Conservation (phyloP, 2,329 filamentous ascomycete species). For the Esteya vermicola region DNA sequence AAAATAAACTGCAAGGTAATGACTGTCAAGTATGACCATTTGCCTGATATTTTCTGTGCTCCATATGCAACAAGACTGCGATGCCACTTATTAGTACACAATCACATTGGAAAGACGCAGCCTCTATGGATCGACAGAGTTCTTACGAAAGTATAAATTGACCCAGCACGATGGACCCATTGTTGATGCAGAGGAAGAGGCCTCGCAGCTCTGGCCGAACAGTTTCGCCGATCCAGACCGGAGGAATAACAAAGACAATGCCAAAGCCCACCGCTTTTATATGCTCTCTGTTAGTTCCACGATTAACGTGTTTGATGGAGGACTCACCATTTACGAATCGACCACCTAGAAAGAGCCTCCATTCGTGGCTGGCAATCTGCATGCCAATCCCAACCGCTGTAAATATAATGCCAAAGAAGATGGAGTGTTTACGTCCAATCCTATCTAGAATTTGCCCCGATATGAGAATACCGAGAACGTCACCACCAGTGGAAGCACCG, state of each 20-base stretch:
- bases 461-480: slow-evolving; percentile 5
- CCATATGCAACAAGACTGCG: not conserved
- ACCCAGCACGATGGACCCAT: slow-evolving; percentile 22
- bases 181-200: slow-evolving; percentile 23
- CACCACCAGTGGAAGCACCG: slow-evolving; percentile 6
- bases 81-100: not conserved
- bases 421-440: slow-evolving; percentile 10
- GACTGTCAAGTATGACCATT: slow-evolving; percentile 8
- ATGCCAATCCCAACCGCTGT: slow-evolving; percentile 16
- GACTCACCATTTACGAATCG: slow-evolving; percentile 2
- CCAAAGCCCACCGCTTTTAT: slow-evolving; percentile 18
- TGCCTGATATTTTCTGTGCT: slow-evolving; percentile 3
- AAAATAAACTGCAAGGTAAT: slow-evolving; percentile 6
- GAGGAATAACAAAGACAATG: slow-evolving; percentile 21
- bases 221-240: slow-evolving; percentile 23
- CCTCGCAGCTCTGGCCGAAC: slow-evolving; percentile 21
- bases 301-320: not conserved
- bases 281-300: too few species aligned
- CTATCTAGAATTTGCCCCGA: slow-evolving; percentile 6
- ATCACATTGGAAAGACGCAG: too few species aligned
- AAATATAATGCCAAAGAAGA: slow-evolving; percentile 13
- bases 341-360: slow-evolving; percentile 6
- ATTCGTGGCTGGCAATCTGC: slow-evolving; percentile 10
- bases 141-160: slow-evolving; percentile 14
- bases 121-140: too few species aligned